Conservation (phyloP, 2,329 filamentous ascomycete species). For the Passalora sequoiae region DNA sequence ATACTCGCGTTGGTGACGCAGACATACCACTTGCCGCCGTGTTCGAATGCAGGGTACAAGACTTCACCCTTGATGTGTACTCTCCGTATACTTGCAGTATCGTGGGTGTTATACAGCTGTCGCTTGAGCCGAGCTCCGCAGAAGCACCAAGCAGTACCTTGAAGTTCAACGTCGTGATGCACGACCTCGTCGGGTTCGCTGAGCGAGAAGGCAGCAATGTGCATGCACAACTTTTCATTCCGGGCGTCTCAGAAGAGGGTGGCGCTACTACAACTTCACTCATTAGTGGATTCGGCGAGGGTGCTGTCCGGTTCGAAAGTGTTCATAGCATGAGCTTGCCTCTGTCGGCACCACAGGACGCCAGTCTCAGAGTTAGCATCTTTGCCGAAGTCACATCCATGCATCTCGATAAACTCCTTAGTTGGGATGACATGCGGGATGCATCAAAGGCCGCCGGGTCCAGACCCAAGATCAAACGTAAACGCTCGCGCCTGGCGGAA, state of each 20-base stretch:
- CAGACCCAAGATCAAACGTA: conserved; percentile 41
- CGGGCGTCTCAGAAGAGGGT: conserved; percentile 78
- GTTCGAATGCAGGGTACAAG: conserved; percentile 89
- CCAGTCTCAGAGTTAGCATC: conserved; percentile 77
- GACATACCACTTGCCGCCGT: conserved; percentile 89
- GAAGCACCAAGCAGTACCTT: conserved; percentile 85
- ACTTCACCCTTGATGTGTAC: conserved; percentile 83
- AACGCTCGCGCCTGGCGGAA: conserved; percentile 70
- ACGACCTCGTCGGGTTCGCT: conserved; percentile 88
- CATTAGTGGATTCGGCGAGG: conserved; percentile 89
- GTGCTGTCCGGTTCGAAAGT: conserved; percentile 88
- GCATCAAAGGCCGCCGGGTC: conserved; percentile 53
- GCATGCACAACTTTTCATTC: conserved; percentile 93
- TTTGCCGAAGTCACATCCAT: conserved; percentile 87
- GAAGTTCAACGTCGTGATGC: conserved; percentile 99
- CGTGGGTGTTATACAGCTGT: conserved; percentile 83
- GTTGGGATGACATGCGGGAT: conserved; percentile 98
- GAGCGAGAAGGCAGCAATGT: conserved; percentile 94
- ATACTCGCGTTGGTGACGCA: conserved; percentile 85
- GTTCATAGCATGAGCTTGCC: conserved; percentile 97
- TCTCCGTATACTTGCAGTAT: conserved; percentile 90
- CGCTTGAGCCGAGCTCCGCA: conserved; percentile 87
- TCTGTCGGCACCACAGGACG: conserved; percentile 66
- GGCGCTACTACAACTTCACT: conserved; percentile 93
- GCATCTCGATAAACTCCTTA: conserved; percentile 93